Base-by-base conservation (phyloP, 257 asterid species). In the Ilex asprella region DNA sequence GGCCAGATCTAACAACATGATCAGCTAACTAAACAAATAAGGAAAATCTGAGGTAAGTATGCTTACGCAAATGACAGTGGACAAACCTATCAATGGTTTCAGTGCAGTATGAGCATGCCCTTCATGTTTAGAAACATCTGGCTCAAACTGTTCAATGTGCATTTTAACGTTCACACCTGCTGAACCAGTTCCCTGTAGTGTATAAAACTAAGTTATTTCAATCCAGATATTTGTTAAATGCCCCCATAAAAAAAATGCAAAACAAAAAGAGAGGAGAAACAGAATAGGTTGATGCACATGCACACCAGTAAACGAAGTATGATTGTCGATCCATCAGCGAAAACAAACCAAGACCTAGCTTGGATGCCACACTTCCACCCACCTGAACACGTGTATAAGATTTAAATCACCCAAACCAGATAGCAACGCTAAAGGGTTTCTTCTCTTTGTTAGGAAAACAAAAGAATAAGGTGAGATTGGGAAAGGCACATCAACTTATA, bases 81-180 rank as follows among this genome's bases (percentile, higher is more conserved):
- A 59, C 69, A 29, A n/a, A 92, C 97, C 91, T 73, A 89, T 92
- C 74, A 89, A 75, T 56, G 95, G 95, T 66, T 85, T 89, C 46
- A 92, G 67, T 7, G 96, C 96, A 70, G 30, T 76, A 73, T 89
- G 96, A 62, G 99, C 96, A 82, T 89, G 97, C 73, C 83, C 67
- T 10, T 70, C 58, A 68, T 92, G 96, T 67, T 89, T 89, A 32
- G 96, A 79, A 56, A 76, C 84, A 71, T 92, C 95, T 2, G 89
- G 84, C 81, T 92, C 97, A 49, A 81, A 92, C 72, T 86, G 93
- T 67, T 92, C 97, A 7, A 85, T 77, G 49, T 92, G 89, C 75
- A 92, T 69, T 52, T 95, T 86, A 60, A 92, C 81, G 2, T 96
- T 92, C 63, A 97, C 96, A 63, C 97, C 99, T 70, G 99, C 97